Evolutionary conservation across 2,329 filamentous ascomycete species (phyloP).

Genomic region (Penicillium sp.): DNA sequence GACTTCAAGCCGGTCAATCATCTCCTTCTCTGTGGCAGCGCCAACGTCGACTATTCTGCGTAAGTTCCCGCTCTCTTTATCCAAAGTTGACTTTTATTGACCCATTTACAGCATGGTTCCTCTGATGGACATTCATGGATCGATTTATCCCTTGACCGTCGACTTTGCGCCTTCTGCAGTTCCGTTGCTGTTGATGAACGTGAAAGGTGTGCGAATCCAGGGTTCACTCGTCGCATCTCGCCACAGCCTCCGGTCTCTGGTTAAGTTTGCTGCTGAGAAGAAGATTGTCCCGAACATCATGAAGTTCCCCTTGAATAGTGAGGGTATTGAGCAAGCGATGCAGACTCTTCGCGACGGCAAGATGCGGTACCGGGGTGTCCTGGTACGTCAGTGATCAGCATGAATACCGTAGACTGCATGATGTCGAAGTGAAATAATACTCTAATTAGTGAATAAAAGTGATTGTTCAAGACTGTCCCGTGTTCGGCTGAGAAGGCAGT

Average conservation of each 20-base stretch:
- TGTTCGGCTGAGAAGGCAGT: not conserved
- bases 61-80: constrained; percentile 10
- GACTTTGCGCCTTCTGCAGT: constrained; percentile 18
- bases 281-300: constrained; percentile 60
- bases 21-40: constrained; percentile 24
- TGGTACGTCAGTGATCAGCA: constrained; percentile 26
- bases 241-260: constrained; percentile 54
- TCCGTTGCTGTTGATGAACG: constrained; percentile 37
- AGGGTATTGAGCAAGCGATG: constrained; percentile 34
- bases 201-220: constrained; percentile 55
- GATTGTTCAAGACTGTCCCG: not conserved
- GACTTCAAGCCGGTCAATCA: constrained; percentile 25
- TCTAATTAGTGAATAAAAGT: not conserved
- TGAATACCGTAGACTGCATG: not conserved
- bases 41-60: constrained; percentile 23
- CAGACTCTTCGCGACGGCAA: constrained; percentile 44
- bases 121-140: constrained; percentile 23
- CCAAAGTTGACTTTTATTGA: not conserved
- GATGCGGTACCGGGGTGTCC: constrained; percentile 47
- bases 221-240: constrained; percentile 62
- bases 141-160: constrained; percentile 25
- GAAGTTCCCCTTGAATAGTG: constrained; percentile 53
- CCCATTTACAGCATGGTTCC: constrained; percentile 19
- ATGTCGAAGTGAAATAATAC: not conserved
- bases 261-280: constrained; percentile 59